Percentiles rank a stretch among this genome's conserved stretches.
phyloP scores from a whole-genome alignment of 1,284 basidiomycete genomes.

The Apiotrichum porosum region DNA sequence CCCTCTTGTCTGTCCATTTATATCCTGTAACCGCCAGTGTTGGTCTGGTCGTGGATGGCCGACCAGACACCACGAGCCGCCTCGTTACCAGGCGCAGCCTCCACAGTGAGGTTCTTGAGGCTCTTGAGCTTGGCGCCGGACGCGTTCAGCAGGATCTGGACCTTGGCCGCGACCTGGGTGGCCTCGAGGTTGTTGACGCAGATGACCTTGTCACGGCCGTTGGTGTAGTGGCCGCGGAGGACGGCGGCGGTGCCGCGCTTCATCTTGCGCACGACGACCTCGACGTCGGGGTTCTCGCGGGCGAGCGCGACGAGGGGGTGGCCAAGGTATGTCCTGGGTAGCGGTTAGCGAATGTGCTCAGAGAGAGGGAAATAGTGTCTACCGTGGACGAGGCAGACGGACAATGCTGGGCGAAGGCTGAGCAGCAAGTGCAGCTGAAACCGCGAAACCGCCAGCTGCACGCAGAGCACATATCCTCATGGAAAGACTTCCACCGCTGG shows the following conservation, averaged over 20 bases:
- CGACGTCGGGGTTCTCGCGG: conserved; percentile 46
- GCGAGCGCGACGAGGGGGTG: conserved; percentile 30
- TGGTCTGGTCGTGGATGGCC: conserved; percentile 37
- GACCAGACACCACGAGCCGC: conserved; percentile 47
- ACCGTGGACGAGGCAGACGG: no score
- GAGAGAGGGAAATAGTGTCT: no score
- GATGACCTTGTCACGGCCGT: conserved; percentile 52
- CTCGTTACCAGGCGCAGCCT: conserved; percentile 44
- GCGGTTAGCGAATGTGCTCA: neutral
- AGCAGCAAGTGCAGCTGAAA: no score
- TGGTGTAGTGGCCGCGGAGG: conserved; percentile 49
- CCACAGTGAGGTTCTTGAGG: conserved; percentile 44
- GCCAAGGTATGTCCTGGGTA: conserved; percentile 14
- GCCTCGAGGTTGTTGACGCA: conserved; percentile 49
- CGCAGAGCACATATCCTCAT: no score
- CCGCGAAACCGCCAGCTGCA: no score
- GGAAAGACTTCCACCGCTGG: no score
- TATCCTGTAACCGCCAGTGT: conserved; percentile 42
- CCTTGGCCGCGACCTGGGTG: conserved; percentile 47
- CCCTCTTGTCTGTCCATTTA: conserved; percentile 10
- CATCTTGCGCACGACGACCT: conserved; percentile 47
- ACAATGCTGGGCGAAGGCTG: neutral
- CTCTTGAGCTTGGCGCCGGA: conserved; percentile 47
- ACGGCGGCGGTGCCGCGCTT: conserved; percentile 46
- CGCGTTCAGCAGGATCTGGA: conserved; percentile 42